phyloP scores from a whole-genome alignment of 1,284 basidiomycete genomes.

The Chalciporus sp. region DNA sequence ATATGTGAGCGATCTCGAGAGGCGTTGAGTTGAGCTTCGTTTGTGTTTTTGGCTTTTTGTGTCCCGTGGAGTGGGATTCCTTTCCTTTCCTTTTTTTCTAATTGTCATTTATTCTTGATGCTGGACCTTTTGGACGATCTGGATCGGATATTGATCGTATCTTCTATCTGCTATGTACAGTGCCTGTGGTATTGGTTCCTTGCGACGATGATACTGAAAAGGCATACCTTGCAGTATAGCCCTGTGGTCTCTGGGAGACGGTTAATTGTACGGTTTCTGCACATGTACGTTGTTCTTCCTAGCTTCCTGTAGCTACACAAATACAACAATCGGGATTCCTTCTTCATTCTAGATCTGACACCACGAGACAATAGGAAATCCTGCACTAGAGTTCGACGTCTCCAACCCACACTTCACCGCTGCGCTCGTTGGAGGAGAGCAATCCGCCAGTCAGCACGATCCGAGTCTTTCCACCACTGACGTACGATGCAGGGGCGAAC shows the following conservation, averaged over 20 bases:
- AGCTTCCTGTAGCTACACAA: no score
- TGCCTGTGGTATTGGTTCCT: no score
- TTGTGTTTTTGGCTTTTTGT: not conserved
- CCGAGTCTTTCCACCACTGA: conserved; percentile 17
- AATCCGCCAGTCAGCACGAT: conserved; percentile 28
- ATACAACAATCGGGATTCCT: no score
- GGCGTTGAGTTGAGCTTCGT: not conserved
- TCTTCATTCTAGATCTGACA: no score
- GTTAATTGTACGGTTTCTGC: no score
- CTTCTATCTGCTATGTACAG: no score
- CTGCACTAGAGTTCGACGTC: conserved; percentile 17
- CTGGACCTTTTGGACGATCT: conserved; percentile 2
- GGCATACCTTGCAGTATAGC: no score
- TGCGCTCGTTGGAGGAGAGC: conserved; percentile 27
- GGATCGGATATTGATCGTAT: no score
- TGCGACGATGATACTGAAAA: no score
- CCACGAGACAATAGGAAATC: no score
- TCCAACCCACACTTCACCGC: conserved; percentile 25
- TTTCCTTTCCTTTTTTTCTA: conserved; percentile 4
- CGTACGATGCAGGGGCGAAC: conserved; percentile 24
- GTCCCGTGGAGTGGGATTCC: not conserved
- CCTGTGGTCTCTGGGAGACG: no score
- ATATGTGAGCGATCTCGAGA: conserved; percentile 34
- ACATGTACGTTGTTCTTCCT: no score
- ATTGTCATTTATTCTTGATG: conserved; percentile 1